Percentiles rank a stretch among this genome's conserved stretches.
Conservation (phyloP, 306 rosid species). For the Lagenaria siceraria region DNA sequence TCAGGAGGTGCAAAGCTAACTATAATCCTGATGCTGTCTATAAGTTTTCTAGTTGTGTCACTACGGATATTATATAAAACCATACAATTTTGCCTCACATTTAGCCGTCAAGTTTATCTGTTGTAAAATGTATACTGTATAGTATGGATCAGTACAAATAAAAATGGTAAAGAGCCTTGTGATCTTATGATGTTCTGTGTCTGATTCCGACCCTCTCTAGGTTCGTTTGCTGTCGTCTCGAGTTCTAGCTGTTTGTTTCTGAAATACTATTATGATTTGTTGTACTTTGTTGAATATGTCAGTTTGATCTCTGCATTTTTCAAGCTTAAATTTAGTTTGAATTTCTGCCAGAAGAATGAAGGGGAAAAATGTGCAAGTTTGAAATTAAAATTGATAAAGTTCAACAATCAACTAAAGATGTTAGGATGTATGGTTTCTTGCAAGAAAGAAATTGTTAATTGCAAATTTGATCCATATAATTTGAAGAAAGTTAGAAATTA, state of each 20-base stretch:
- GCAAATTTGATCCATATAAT: no score
- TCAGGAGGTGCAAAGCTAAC: slow-evolving; percentile 8
- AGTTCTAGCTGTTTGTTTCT: background rate
- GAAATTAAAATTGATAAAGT: background rate
- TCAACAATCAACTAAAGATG: background rate
- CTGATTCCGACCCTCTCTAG: background rate
- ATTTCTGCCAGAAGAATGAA: background rate
- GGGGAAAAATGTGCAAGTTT: background rate
- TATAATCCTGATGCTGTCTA: background rate
- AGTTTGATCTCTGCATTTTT: background rate
- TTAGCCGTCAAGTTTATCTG: background rate
- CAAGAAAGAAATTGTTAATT: no score
- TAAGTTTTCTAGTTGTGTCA: background rate
- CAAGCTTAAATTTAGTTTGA: background rate
- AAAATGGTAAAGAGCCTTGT: background rate
- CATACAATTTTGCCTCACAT: background rate
- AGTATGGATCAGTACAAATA: background rate
- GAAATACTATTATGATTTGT: background rate
- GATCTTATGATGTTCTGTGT: background rate
- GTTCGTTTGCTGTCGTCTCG: background rate
- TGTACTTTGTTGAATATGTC: background rate
- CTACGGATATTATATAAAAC: background rate
- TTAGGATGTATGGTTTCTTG: no score
- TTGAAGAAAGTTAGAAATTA: no score
- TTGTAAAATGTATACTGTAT: slow-evolving; percentile 3